Evolutionary conservation across 2,329 filamentous ascomycete species (phyloP).

Genomic region (Arthrobotrys sphaeroides): DNA sequence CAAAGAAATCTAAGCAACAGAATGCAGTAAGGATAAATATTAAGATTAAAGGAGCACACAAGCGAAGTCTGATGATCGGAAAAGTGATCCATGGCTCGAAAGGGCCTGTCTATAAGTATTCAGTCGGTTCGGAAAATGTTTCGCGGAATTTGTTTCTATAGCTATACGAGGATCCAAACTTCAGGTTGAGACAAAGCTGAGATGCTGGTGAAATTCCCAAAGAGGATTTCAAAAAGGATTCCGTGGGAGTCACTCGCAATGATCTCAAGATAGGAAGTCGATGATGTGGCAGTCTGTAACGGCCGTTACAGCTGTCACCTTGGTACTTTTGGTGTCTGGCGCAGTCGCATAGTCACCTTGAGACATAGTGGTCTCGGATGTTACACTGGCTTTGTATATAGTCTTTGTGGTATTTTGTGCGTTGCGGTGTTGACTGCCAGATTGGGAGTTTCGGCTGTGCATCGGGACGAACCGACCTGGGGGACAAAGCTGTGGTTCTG

Average conservation of each 20-base stretch:
- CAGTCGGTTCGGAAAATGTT: too few species aligned
- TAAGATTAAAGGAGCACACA: not conserved
- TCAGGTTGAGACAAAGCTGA: slow-evolving; percentile 1
- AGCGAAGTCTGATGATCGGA: not conserved
- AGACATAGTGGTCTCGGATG: slow-evolving; percentile 6
- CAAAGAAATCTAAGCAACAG: not conserved
- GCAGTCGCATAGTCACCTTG: slow-evolving; percentile 9
- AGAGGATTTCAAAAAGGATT: not conserved
- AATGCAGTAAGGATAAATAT: too few species aligned
- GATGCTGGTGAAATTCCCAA: not conserved
- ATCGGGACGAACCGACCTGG: not conserved
- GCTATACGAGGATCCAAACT: not conserved
- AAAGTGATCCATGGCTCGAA: not conserved
- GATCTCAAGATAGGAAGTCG: not conserved
- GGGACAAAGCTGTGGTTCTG: not conserved
- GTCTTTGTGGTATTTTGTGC: slow-evolving; percentile 16
- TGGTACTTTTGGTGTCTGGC: not conserved
- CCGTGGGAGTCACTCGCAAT: not conserved
- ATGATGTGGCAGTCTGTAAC: not conserved
- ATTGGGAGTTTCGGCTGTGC: not conserved
- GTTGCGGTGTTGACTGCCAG: not conserved
- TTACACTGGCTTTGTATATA: not conserved
- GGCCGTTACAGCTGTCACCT: slow-evolving; percentile 3
- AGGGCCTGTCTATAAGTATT: not conserved
- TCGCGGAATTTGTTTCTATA: too few species aligned